Conservation (phyloP, 495 filamentous ascomycete genomes). For the Aspergillus steynii region DNA sequence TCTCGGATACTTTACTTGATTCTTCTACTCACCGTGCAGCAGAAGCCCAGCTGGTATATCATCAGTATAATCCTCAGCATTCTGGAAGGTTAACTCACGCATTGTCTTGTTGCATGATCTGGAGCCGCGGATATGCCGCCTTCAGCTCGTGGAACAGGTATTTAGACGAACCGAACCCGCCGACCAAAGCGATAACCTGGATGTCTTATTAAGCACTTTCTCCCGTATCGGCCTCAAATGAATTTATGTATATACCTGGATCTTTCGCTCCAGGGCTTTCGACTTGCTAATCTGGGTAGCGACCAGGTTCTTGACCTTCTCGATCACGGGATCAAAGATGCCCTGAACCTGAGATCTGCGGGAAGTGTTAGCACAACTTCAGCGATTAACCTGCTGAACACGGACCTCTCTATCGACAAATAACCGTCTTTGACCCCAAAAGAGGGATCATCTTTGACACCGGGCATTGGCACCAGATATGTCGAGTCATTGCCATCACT, state of each 20-base stretch:
- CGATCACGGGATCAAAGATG: constrained; percentile 59
- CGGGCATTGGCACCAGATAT: constrained; percentile 18
- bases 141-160: constrained; percentile 62
- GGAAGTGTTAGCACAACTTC: not conserved
- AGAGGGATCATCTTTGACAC: constrained; percentile 11
- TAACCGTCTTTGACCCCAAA: constrained; percentile 12
- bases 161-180: constrained; percentile 67
- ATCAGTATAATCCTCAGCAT: not conserved
- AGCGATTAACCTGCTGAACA: no score
- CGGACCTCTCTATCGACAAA: constrained; percentile 20
- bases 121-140: constrained; percentile 36
- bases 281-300: constrained; percentile 54
- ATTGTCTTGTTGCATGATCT: constrained; percentile 61
- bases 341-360: constrained; percentile 39
- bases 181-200: constrained; percentile 63
- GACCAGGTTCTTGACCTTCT: constrained; percentile 58
- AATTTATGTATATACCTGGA: constrained; percentile 25
- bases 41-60: constrained; percentile 23
- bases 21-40: constrained; percentile 19
- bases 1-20: not conserved
- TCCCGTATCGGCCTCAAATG: no score
- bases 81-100: constrained; percentile 42
- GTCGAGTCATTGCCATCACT: not conserved
- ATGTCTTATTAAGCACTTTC: no score
- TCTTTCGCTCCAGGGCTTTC: not conserved